Evolutionary conservation across 139 green algal genomes (phyloP), one percentile per base, ranked within the genome.

Genomic region (Parachlorella kessleri): DNA sequence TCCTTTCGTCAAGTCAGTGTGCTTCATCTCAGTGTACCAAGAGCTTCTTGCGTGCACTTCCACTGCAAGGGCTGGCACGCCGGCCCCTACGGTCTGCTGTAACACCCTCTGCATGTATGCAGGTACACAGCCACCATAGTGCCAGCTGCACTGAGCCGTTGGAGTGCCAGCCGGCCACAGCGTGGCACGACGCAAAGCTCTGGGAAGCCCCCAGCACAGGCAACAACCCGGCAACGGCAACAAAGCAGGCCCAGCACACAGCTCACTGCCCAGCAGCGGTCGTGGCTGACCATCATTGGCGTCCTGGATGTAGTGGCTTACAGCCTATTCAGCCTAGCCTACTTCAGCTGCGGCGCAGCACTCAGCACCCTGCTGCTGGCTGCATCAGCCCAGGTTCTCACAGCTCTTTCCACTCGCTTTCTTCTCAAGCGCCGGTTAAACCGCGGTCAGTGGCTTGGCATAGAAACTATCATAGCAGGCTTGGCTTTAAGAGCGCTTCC

Each of bases 231-330:
- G 14, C 14, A 59, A 59, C 14, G 48, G 48, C 48, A 59, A 18
- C 48, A 14, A 59, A 59, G 48, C 48, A 59, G 14, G 23, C 63
- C 3, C 33, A 30, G 33, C 53, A n/a, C 41, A 76, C 40, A n/a
- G 66, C 21, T n/a, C 28, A 64, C 64, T 28, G 59, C 40, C 6
- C 36, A 40, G 33, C 83, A 89, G 64, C 48, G 55, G 30, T 35
- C 37, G 9, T 66, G 87, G 18, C 83, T 90, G 83, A 35, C 63
- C 18, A 23, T 82, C 14, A 85, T 87, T 4, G 83, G 84, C 1
- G 39, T 90, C 28, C 55, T 85, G 35, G 85, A 89, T 21, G 71
- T 79, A 6, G 55, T 55, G 9, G 84, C 79, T 0, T 91, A 88
- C 76, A 64, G 55, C 6, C 53, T 77, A 24, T 86, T 84, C 75